phyloP scores from a whole-genome alignment of 2,329 filamentous ascomycete species.

The Cytospora leucostoma region DNA sequence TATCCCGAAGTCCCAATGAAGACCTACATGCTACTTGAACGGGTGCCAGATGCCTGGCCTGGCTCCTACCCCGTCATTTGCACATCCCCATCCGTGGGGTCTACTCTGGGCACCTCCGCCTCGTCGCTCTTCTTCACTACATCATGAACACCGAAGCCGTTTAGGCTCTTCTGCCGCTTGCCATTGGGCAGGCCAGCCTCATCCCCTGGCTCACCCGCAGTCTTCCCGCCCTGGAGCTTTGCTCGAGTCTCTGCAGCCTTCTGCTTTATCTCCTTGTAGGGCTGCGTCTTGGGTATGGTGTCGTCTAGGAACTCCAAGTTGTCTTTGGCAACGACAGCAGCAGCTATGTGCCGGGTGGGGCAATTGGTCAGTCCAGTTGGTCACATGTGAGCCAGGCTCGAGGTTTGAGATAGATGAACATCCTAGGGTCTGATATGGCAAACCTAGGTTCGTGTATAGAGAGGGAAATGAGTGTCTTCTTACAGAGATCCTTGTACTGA shows the following conservation, averaged over 20 bases:
- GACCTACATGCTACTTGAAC: not conserved
- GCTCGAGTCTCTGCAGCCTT: conserved; percentile 53
- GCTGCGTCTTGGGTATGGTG: conserved; percentile 81
- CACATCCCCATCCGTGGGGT: conserved; percentile 53
- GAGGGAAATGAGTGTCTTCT: conserved; percentile 30
- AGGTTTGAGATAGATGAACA: not conserved
- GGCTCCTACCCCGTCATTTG: conserved; percentile 53
- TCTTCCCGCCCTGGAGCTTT: conserved; percentile 48
- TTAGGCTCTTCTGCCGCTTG: conserved; percentile 41
- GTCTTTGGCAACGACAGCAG: conserved; percentile 82
- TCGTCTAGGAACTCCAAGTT: conserved; percentile 95
- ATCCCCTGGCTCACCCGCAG: conserved; percentile 33
- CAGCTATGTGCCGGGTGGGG: conserved; percentile 55
- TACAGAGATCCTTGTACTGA: conserved; percentile 92
- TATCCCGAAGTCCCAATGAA: not conserved
- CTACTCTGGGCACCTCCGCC: conserved; percentile 43
- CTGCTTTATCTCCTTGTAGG: conserved; percentile 78
- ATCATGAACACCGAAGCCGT: conserved; percentile 36
- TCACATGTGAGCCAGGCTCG: not conserved
- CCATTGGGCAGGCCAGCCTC: conserved; percentile 35
- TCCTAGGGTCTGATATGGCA: conserved; percentile 12
- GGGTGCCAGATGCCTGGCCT: too few relatives aligned
- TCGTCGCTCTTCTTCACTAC: conserved; percentile 34
- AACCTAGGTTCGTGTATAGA: too few relatives aligned
- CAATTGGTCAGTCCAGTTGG: conserved; percentile 18